phyloP scores from a whole-genome alignment of 1,139 yeast genomes.

The Suhomyces wounanorum region DNA sequence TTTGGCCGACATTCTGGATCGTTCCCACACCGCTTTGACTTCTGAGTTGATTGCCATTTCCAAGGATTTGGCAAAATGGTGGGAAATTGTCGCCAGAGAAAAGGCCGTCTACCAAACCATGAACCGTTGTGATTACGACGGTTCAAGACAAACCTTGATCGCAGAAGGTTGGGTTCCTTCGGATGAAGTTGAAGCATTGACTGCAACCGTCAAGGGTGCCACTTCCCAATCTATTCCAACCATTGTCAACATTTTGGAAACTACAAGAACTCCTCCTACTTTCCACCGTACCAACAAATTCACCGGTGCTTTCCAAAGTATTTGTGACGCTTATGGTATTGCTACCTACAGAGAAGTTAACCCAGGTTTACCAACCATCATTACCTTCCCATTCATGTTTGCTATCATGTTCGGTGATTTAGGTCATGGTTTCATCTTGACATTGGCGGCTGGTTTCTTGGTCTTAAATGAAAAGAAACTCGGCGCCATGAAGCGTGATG shows the following conservation, averaged over 20 bases:
- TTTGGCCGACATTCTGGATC: conserved; percentile 55
- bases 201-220: conserved; percentile 34
- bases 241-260: conserved; percentile 63
- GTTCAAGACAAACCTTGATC: conserved; percentile 61
- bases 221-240: conserved; percentile 54
- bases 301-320: conserved; percentile 73
- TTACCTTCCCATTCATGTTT: conserved; percentile 84
- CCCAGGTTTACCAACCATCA: conserved; percentile 77
- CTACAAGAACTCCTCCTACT: conserved; percentile 76
- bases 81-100: conserved; percentile 68
- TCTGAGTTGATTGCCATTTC: conserved; percentile 77
- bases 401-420: conserved; percentile 88
- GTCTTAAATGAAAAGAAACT: conserved; percentile 64
- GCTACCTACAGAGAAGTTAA: conserved; percentile 78
- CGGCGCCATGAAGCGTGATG: conserved; percentile 66
- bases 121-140: conserved; percentile 68
- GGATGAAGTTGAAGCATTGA: conserved; percentile 49
- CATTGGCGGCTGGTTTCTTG: conserved; percentile 58
- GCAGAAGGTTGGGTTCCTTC: conserved; percentile 85
- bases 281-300: conserved; percentile 76
- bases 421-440: conserved; percentile 74
- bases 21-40: conserved; percentile 58
- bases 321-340: conserved; percentile 80
- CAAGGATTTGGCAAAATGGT: conserved; percentile 69
- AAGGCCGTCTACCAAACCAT: conserved; percentile 67